Evolutionary conservation across 768 basidiomycete species (phyloP), one percentile per base, ranked within the genome.

Genomic region (Serendipita sp.): DNA sequence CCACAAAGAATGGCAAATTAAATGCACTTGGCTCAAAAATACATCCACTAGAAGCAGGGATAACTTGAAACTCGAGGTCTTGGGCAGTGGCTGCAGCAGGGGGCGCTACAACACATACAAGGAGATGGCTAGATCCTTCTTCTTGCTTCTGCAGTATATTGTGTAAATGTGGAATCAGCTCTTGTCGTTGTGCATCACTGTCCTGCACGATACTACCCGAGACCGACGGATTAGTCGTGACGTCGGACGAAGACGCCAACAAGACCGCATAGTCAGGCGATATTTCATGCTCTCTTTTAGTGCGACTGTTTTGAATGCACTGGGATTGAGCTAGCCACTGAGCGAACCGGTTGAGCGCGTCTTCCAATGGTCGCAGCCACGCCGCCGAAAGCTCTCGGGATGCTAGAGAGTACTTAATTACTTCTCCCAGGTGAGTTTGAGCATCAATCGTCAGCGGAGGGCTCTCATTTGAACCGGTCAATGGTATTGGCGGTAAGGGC

Each of bases 101-200:
- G 35, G 74, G 73, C 0, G 80, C 77, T 2, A 78, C 73, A 1
- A 82, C 74, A 60, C 81, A 83, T 2, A 86, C 72, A 3, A 85
- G 70, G 0, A 86, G 70, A 68, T 83, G 83, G 38, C 75, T 78
- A 28, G 74, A 66, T 30, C 56, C 56, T 35, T 32, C n/a, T n/a
- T 32, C 35, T 38, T 36, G 28, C 16, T 32, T 36, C 35, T 60
- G 18, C 18, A 60, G 18, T 4, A 38, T 8, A 10, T 34, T 10
- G 28, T 34, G 32, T 28, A 60, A n/a, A 23, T 34, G 48, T n/a
- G 18, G 16, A 8, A 52, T 18, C n/a, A 32, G 32, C 32, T 52
- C 48, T 34, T n/a, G 48, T 34, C 32, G 18, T 23, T 52, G 18
- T 18, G 48, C 32, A n/a, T 34, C 48, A 10, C 18, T 52, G 48